Evolutionary conservation across 1,284 basidiomycete genomes (phyloP), one percentile per base, ranked within the genome.

Genomic region (Cutaneotrichosporon curvatum): DNA sequence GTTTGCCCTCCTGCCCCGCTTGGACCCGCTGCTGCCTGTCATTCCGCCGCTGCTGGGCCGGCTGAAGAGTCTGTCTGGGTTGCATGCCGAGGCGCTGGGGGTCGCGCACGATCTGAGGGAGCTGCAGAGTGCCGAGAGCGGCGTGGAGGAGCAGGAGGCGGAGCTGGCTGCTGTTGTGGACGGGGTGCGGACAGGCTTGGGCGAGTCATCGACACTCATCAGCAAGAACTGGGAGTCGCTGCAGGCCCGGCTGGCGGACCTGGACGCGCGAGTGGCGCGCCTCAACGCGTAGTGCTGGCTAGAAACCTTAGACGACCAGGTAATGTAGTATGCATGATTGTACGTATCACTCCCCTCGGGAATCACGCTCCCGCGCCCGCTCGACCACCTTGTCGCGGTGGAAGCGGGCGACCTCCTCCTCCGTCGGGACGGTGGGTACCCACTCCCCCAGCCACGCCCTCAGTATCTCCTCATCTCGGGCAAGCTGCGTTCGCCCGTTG

Each of bases 11-110:
- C 76, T 96, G 2, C 80, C 82, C 10, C 82, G 91, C 1, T 78
- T 98, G 0, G 84, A 85, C 16, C 89, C 91, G 0, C 78, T 88
- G 0, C 75, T 97, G 0, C 90, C 94, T 0, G 83, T 96, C 48
- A 82, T 95, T 10, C 88, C 91, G 0, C 85, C 90, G 48, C 82
- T 98, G n/a, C 78, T 98, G 18, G 81, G 82, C 1, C 83, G 94
- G 4, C 73, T 98, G 23, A 81, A 85, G 39, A 90, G 89, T 10
- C 76, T 98, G 9, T 82, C 87, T 2, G 69, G 81, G 0, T 70
- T 98, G 49, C 94, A 98, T 65, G 77, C 84, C 0, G 82, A 85
- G 37, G 87, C 92, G 0, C 77, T 82, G 0, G 78, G 82, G 15
- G 89, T 96, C 35, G 70, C 67, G 0, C 58, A 59, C 3, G 63